Evolutionary conservation across 2,329 filamentous ascomycete genomes (phyloP).

Genomic region (Colletotrichum musicola): DNA sequence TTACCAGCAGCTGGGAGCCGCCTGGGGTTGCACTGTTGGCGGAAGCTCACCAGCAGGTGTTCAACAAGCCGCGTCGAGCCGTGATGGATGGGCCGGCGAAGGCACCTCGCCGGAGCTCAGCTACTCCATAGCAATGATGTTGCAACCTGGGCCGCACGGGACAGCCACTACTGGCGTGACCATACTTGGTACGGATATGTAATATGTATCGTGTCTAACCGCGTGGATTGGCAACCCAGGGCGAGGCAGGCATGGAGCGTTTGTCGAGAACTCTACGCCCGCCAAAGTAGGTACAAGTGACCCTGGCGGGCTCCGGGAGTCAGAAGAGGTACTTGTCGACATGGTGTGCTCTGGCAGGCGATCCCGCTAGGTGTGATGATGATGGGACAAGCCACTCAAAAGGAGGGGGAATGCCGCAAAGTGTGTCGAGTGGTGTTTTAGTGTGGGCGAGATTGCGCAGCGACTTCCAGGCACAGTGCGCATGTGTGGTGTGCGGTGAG

Average conservation of each 20-base stretch:
- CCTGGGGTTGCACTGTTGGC: slow-evolving; percentile 10
- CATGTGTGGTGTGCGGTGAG: slow-evolving; percentile 1
- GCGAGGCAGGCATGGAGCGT: slow-evolving; percentile 23
- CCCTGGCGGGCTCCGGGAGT: too few species aligned
- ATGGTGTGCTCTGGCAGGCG: slow-evolving; percentile 23
- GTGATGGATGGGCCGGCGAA: slow-evolving; percentile 16
- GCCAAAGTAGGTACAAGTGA: not conserved
- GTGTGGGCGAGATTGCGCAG: slow-evolving; percentile 35
- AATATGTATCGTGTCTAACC: slow-evolving; percentile 21
- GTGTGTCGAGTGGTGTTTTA: slow-evolving; percentile 39
- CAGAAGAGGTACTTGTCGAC: not conserved
- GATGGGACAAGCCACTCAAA: slow-evolving; percentile 35
- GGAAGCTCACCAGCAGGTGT: slow-evolving; percentile 6
- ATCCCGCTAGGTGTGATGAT: slow-evolving; percentile 26
- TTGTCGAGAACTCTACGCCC: slow-evolving; percentile 28
- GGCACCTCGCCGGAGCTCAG: slow-evolving; percentile 16
- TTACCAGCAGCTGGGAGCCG: slow-evolving; percentile 3
- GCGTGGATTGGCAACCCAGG: slow-evolving; percentile 34
- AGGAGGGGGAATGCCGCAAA: slow-evolving; percentile 36
- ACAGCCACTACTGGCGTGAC: slow-evolving; percentile 22
- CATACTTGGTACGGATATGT: not conserved
- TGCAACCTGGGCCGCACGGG: slow-evolving; percentile 14
- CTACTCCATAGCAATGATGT: slow-evolving; percentile 22
- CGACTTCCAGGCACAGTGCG: slow-evolving; percentile 31
- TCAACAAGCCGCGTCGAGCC: slow-evolving; percentile 17